Evolutionary conservation across 2,329 filamentous ascomycete genomes (phyloP), one percentile per base, ranked within the genome.

Genomic region (Claviceps purpurea): DNA sequence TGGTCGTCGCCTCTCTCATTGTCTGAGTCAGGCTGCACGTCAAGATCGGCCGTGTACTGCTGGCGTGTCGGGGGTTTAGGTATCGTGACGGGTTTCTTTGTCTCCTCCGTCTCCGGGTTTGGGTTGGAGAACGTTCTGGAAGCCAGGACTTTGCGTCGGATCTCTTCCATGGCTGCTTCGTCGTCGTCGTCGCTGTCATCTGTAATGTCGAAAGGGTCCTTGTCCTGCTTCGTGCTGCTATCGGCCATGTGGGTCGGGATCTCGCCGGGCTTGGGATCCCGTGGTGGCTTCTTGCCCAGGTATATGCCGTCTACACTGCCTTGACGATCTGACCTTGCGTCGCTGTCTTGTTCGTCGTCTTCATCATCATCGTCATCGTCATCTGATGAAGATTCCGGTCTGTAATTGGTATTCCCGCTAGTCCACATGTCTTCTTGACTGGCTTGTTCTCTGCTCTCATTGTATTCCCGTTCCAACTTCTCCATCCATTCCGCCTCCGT

Each of bases 401-500:
- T 71, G 56, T 85, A 77, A 62, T 97, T 97, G 60, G 85, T 81
- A 61, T 97, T 97, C 6, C 91, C 91, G 11, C 81, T 84, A n/a
- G 82, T 85, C 93, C 91, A 97, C 53, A 88, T 82, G 69, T 95
- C 89, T 51, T 83, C 89, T 51, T 82, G 80, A 18, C 76, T 77
- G 34, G 80, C 81, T 41, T 81, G 78, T 51, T 81, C 81, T 55
- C 90, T 78, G 61, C 81, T 94, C 53, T 93, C 85, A 14, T 81
- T 74, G 62, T 95, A 97, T 66, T 97, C 93, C 58, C 81, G 80
- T 70, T 98, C 91, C 56, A 98, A 77, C 70, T 90, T 84, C 51
- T 82, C 83, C 68, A 98, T 78, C 91, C 93, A 98, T 52, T 82
- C 84, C 59, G 85, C 82, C 68, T 98, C 87, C 0, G 87, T 81